Evolutionary conservation across 2,329 filamentous ascomycete genomes (phyloP).

Genomic region (Phaeosphaeria sp.): DNA sequence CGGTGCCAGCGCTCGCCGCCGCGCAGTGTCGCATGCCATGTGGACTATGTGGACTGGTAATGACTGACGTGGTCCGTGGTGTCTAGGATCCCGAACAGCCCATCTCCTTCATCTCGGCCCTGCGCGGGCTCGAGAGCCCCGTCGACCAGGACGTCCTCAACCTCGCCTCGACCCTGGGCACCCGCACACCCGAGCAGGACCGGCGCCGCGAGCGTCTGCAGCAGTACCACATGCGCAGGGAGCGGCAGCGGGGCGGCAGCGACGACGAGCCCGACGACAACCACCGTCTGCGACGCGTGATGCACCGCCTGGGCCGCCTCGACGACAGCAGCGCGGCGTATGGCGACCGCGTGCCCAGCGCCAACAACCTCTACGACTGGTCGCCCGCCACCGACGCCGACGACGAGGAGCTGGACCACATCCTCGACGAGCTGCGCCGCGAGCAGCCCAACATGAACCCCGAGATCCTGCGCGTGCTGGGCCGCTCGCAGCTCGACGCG

Average conservation of each 20-base stretch:
- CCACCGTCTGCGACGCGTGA: conserved; percentile 53
- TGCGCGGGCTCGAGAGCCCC: conserved; percentile 56
- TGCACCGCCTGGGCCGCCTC: conserved; percentile 54
- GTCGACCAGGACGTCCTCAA: conserved; percentile 52
- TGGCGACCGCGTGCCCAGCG: conserved; percentile 60
- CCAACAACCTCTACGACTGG: conserved; percentile 67
- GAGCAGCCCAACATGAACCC: conserved; percentile 48
- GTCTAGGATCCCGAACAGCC: not conserved
- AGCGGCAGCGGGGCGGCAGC: conserved; percentile 34
- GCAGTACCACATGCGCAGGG: conserved; percentile 36
- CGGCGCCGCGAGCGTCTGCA: conserved; percentile 13
- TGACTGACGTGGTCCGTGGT: not conserved
- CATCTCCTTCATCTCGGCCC: conserved; percentile 52
- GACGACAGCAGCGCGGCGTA: conserved; percentile 54
- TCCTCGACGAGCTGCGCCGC: conserved; percentile 49
- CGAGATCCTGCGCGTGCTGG: conserved; percentile 47
- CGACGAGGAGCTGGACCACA: conserved; percentile 49
- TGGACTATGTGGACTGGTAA: not conserved
- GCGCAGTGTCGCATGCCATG: too few relatives aligned
- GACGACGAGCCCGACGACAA: conserved; percentile 40
- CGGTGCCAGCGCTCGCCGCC: too few relatives aligned
- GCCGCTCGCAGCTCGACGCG: conserved; percentile 45
- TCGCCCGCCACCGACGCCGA: conserved; percentile 54
- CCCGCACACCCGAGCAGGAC: conserved; percentile 18
- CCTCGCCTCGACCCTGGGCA: conserved; percentile 58